A percentile compares a stretch with the other conserved stretches of the same genome.
These are phyloP conservation scores for Lentinus polychrous DNA, from an alignment of 1,284 basidiomycete species.

Conservation along the genomic window DNA sequence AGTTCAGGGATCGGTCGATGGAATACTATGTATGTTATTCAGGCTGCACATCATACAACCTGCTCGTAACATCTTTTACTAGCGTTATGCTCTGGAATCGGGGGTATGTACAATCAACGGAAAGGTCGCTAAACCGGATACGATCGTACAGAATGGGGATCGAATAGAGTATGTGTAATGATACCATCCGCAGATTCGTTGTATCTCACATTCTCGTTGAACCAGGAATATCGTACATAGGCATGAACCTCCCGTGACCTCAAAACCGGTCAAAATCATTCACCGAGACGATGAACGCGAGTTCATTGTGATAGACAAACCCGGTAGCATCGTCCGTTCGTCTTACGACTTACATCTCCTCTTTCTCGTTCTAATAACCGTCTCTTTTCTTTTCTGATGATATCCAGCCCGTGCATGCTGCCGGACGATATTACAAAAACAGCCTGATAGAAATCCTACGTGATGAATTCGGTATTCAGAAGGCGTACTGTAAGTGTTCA, in stretches of 20 bases:
- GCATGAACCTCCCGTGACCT: constrained; percentile 94
- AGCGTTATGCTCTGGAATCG: constrained; percentile 90
- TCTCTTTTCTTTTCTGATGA: constrained; percentile 8
- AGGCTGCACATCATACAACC: background rate
- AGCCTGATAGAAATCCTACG: constrained; percentile 86
- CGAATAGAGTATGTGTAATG: constrained; percentile 68
- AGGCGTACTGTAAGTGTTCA: constrained; percentile 72
- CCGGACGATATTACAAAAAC: constrained; percentile 84
- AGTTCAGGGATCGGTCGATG: constrained; percentile 86
- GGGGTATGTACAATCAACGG: constrained; percentile 95
- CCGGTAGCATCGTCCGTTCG: constrained; percentile 82
- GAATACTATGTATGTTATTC: constrained; percentile 86
- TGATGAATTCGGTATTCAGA: constrained; percentile 77
- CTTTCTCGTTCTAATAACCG: background rate
- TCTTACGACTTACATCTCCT: constrained; percentile 8
- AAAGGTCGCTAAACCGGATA: constrained; percentile 70
- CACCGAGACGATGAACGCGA: constrained; percentile 72
- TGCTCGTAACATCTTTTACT: constrained; percentile 7
- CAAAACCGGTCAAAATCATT: constrained; percentile 79
- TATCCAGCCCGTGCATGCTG: constrained; percentile 78
- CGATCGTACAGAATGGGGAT: constrained; percentile 83
- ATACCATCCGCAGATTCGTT: constrained; percentile 1
- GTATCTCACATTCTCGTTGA: constrained; percentile 6
- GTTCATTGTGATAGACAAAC: constrained; percentile 92
- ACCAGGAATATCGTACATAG: constrained; percentile 86